Percentiles rank a stretch among this genome's conserved stretches.
These are phyloP conservation scores for Lactifluus rugatus DNA, from an alignment of 768 basidiomycete genomes.

Conservation along the genomic window DNA sequence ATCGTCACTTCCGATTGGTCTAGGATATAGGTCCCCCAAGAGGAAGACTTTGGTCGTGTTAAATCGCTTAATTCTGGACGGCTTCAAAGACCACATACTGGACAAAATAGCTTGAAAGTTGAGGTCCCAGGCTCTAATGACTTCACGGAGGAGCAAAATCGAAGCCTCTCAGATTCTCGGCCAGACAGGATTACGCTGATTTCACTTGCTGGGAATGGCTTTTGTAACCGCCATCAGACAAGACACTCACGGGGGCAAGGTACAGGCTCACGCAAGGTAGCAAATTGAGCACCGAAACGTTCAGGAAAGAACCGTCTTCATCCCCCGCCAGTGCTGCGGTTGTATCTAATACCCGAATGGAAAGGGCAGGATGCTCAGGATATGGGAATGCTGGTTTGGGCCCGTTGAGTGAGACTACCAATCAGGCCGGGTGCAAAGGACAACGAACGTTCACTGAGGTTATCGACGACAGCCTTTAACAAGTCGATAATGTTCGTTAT, in stretches of 20 bases:
- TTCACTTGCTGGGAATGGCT: conserved; percentile 44
- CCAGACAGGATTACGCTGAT: conserved; percentile 53
- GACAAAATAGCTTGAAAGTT: conserved; percentile 50
- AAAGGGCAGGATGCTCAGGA: conserved; percentile 60
- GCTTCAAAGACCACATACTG: conserved; percentile 41
- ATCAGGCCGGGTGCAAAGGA: background rate
- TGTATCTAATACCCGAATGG: conserved; percentile 35
- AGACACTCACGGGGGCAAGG: background rate
- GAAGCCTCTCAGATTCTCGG: conserved; percentile 50
- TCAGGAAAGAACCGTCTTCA: conserved; percentile 56
- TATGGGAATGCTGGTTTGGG: conserved; percentile 47
- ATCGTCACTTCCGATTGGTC: conserved; percentile 61
- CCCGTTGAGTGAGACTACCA: background rate
- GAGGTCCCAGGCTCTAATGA: conserved; percentile 52
- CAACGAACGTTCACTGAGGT: conserved; percentile 44
- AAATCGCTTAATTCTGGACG: background rate
- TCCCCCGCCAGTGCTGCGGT: conserved; percentile 44
- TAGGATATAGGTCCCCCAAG: conserved; percentile 56
- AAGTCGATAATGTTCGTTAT: conserved; percentile 40
- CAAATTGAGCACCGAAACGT: conserved; percentile 51
- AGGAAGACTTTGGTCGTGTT: conserved; percentile 30
- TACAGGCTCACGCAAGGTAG: conserved; percentile 61
- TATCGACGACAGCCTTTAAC: conserved; percentile 39
- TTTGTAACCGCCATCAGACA: conserved; percentile 32
- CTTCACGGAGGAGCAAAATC: conserved; percentile 37